Evolutionary conservation across 2,329 filamentous ascomycete genomes (phyloP), one percentile per base, ranked within the genome.

Genomic region (Colletotrichum filicis): DNA sequence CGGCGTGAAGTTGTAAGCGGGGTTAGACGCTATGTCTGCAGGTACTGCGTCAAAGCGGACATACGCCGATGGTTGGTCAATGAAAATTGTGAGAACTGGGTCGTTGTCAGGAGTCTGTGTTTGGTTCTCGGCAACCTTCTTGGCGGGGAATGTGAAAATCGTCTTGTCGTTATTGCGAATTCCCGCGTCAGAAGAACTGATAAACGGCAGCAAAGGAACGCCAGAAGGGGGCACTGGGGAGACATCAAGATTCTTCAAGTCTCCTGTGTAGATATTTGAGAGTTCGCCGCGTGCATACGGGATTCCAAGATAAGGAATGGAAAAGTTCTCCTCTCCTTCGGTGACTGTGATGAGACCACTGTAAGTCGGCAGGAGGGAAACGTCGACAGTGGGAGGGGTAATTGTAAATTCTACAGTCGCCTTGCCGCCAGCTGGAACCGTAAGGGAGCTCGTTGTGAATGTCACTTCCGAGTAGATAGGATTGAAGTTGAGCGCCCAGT

Each of bases 91-190:
- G 26, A 71, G 56, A 22, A 61, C 19, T 14, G 69, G 49, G 26
- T 71, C 58, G 26, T 71, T 68, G 28, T 71, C 69, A 4, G 11
- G 5, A 14, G 35, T 26, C 7, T 22, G 57, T 4, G 63, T 63
- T 22, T 71, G 28, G 1, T 56, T 37, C 19, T 57, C 64, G 6
- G 64, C 30, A 4, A 37, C 69, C 22, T 14, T 9, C 49, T 68
- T 63, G 46, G 69, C 69, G 5, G 69, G 69, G 58, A 71, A 71
- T 49, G 35, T 71, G 64, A 57, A 71, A 3, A 68, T 57, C 11
- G 55, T 57, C n/a, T 19, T n/a, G 6, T 68, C 69, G 28, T 37
- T 63, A 35, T 68, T 62, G 24, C 69, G 69, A n/a, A 57, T 22
- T 28, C 65, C 52, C 11, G 64, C 56, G 11, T 68, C 59, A 12